Base-by-base conservation (phyloP, 1,139 yeast genomes). In the Yamadazyma diospyri region DNA sequence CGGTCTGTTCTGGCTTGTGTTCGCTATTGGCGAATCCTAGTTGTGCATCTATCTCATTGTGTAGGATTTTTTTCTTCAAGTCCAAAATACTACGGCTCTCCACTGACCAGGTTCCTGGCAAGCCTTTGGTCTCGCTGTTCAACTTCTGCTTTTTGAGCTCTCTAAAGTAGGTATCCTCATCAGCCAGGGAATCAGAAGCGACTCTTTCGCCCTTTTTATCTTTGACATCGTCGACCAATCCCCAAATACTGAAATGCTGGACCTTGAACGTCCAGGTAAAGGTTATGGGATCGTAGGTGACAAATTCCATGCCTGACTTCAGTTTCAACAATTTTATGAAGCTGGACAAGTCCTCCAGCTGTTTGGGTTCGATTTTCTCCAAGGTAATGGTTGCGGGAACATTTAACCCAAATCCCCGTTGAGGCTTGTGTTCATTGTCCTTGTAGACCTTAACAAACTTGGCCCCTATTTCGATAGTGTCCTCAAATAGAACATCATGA, bases 221-320 rank as follows among this genome's bases (percentile, higher is more conserved):
- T 20, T 58, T n/a, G n/a, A n/a, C 48, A n/a, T n/a, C n/a, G 25
- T 53, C 38, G 33, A 81, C 71, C 29, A 92, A 61, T 3, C 97
- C 97, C 96, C 97, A 92, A 5, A 83, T 75, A 61, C 96, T 87
- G 50, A 92, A 92, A 61, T 92, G 98, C 43, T 83, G 79, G 1
- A 92, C 97, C 46, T 69, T 76, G 57, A 87, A 88, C 0, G 83
- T 78, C 88, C 92, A 88, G 6, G 73, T 59, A 16, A 85, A 85
- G n/a, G 77, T 74, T 15, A 77, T 68, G 1, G 88, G 89, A 48
- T 83, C 89, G 51, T 81, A 88, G 4, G 89, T 80, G 7, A 88
- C 65, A 53, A 82, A 86, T 40, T 81, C 81, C 76, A 83, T 85
- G 4, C 92, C 95, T 3, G 47, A 45, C 38, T 57, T 61, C 31